Evolutionary conservation across 345 rosid genomes (phyloP).

Genomic region (Eucalyptus melliodora): DNA sequence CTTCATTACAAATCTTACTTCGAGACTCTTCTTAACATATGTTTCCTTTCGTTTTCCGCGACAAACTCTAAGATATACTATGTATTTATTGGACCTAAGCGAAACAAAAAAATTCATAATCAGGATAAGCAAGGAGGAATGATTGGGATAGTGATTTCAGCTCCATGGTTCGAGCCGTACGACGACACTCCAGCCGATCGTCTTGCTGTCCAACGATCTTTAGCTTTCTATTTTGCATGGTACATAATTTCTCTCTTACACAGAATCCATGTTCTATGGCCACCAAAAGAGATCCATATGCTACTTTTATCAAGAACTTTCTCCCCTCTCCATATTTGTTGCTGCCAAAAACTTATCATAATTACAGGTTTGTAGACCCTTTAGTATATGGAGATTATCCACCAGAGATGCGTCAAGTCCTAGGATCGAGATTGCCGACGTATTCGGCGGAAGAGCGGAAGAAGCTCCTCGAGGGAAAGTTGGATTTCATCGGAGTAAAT

Average conservation of each 20-base stretch:
- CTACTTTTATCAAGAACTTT: neutral
- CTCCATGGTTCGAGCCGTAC: constrained; percentile 9
- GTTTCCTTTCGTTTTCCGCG: neutral
- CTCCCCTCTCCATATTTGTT: neutral
- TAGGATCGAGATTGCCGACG: constrained; percentile 7
- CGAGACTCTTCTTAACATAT: neutral
- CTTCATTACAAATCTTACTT: neutral
- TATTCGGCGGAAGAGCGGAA: constrained; percentile 5
- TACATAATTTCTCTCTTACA: neutral
- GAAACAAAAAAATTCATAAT: neutral
- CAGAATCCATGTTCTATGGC: neutral
- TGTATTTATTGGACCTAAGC: neutral
- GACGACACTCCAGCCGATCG: constrained; percentile 3
- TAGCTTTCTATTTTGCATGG: constrained; percentile 8
- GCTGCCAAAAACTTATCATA: neutral
- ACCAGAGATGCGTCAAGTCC: constrained; percentile 9
- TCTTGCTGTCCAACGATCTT: constrained; percentile 9
- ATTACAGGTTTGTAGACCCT: constrained; percentile 15
- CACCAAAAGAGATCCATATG: neutral
- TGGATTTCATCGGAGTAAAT: constrained; percentile 12
- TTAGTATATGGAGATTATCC: constrained; percentile 13
- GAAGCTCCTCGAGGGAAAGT: neutral
- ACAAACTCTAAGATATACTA: neutral
- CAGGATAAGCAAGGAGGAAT: constrained; percentile 14
- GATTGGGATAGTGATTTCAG: constrained; percentile 6